Evolutionary conservation across 441 rosid genomes (phyloP).

Genomic region (Erodium moschatum): DNA sequence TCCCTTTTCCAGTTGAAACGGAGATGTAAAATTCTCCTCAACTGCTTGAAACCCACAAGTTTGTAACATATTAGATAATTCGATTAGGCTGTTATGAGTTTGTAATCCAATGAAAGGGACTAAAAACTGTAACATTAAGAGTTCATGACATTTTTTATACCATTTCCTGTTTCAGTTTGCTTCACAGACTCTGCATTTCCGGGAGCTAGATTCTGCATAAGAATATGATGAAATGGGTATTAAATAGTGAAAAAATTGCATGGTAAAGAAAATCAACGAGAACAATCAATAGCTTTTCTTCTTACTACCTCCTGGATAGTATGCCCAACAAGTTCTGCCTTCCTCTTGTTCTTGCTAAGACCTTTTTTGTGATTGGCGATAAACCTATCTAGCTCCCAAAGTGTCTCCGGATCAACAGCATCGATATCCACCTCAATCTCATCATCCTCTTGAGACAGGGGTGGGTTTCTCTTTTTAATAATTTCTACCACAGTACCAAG

Average conservation of each 20-base stretch:
- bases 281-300: background rate
- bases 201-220: slow-evolving; percentile 38
- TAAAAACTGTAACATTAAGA: background rate
- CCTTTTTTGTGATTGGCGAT: slow-evolving; percentile 85
- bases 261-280: slow-evolving; percentile 5
- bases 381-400: slow-evolving; percentile 96
- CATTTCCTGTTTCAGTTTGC: slow-evolving; percentile 53
- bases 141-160: slow-evolving; percentile 4
- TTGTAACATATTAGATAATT: slow-evolving; percentile 10
- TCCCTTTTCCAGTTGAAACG: background rate
- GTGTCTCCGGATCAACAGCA: slow-evolving; percentile 91
- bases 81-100: background rate
- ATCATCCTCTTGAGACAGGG: slow-evolving; percentile 66
- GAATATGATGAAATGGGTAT: slow-evolving; percentile 10
- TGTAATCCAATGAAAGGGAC: background rate
- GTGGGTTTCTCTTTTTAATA: slow-evolving; percentile 78
- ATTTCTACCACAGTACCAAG: slow-evolving; percentile 84
- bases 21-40: slow-evolving; percentile 39
- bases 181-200: slow-evolving; percentile 39
- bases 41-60: slow-evolving; percentile 29
- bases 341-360: slow-evolving; percentile 88
- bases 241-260: background rate
- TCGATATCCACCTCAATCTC: slow-evolving; percentile 98
- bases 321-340: slow-evolving; percentile 71
- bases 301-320: slow-evolving; percentile 50